Evolutionary conservation across 805 yeast species (phyloP).

Genomic region (Metschnikowia baotianmanensis): DNA sequence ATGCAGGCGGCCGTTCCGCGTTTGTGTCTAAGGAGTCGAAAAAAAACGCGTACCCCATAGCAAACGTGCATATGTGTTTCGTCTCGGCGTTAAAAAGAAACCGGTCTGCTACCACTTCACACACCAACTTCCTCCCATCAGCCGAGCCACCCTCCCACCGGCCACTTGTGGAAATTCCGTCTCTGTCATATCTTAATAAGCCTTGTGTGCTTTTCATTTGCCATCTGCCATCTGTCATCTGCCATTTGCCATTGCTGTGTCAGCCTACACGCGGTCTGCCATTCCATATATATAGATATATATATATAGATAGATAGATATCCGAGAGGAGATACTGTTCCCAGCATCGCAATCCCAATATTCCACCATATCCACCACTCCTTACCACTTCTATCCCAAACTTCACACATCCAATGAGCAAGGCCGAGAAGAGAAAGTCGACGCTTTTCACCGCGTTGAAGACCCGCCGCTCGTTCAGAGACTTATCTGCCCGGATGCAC

Average conservation of each 20-base stretch:
- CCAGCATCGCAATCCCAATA: no score
- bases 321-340: no score
- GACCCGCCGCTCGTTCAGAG: slow-evolving; percentile 13
- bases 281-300: no score
- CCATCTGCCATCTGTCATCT: neutral
- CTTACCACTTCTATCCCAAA: neutral
- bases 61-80: slow-evolving; percentile 10
- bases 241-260: neutral
- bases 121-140: neutral
- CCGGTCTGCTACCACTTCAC: neutral
- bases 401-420: slow-evolving; percentile 1
- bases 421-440: slow-evolving; percentile 13
- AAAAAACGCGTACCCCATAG: slow-evolving; percentile 10
- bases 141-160: neutral
- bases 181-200: no score
- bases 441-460: slow-evolving; percentile 11
- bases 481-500: slow-evolving; percentile 9
- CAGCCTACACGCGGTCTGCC: no score
- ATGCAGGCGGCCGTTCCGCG: no score
- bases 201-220: neutral
- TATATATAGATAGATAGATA: neutral
- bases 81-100: slow-evolving; percentile 3
- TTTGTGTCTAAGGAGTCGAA: slow-evolving; percentile 8
- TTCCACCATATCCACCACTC: no score
- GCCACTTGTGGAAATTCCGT: neutral